Conservation (phyloP, 805 yeast genomes). For the Candida nemodendra region DNA sequence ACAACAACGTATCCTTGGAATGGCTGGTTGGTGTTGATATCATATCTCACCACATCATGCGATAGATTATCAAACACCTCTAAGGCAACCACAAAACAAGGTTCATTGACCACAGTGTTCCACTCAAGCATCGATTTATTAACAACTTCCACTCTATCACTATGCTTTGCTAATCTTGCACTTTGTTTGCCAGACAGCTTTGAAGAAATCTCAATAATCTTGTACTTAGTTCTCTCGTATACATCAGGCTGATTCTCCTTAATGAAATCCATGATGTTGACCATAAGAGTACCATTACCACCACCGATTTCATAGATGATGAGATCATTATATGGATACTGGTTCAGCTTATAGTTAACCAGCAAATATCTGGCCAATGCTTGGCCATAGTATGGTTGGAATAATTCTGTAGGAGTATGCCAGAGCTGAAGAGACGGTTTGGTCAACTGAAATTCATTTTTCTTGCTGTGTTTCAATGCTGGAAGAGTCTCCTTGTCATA, state of each 20-base stretch:
- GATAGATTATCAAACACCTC: conserved; percentile 85
- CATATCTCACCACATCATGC: conserved; percentile 79
- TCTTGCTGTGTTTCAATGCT: conserved; percentile 19
- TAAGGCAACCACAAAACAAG: conserved; percentile 74
- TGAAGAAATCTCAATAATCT: conserved; percentile 68
- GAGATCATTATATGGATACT: conserved; percentile 69
- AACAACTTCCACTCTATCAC: conserved; percentile 57
- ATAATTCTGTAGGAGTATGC: conserved; percentile 89
- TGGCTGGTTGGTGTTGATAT: conserved; percentile 62
- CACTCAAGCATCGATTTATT: conserved; percentile 78
- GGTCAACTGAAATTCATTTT: conserved; percentile 22
- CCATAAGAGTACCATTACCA: conserved; percentile 86
- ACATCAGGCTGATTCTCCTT: conserved; percentile 65
- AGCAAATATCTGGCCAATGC: conserved; percentile 79
- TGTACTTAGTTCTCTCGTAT: conserved; percentile 65
- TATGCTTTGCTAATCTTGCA: conserved; percentile 38
- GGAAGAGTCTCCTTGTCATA: conserved; percentile 40
- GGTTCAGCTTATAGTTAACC: conserved; percentile 64
- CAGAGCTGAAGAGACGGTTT: conserved; percentile 63
- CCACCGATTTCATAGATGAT: conserved; percentile 86
- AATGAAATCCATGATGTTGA: conserved; percentile 65
- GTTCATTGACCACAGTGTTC: conserved; percentile 56
- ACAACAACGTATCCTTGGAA: conserved; percentile 75
- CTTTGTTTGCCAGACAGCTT: conserved; percentile 60
- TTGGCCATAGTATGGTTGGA: conserved; percentile 82